A percentile compares a stretch with the other conserved stretches of the same genome.
Conservation (phyloP, 2,329 filamentous ascomycete species). For the Huntiella savannae region DNA sequence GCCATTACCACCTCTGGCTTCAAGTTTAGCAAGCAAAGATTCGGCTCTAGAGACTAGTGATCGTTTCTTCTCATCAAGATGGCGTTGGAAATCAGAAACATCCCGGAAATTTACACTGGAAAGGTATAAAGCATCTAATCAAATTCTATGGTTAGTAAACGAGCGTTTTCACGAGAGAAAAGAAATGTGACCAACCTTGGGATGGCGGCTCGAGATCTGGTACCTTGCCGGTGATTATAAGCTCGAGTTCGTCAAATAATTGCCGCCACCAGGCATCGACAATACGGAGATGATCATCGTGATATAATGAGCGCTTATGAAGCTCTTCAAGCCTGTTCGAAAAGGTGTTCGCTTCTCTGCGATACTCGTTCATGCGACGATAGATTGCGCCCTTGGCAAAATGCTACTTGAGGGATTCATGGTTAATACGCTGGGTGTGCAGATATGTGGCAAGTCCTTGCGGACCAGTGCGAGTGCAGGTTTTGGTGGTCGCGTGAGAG, state of each 20-base stretch:
- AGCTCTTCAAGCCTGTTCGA: slow-evolving; percentile 68
- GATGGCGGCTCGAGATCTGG: slow-evolving; percentile 9
- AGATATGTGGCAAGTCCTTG: no score
- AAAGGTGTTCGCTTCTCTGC: slow-evolving; percentile 66
- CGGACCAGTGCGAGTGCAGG: no score
- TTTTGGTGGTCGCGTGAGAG: not conserved
- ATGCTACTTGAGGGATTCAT: slow-evolving; percentile 32
- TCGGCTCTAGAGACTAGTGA: slow-evolving; percentile 59
- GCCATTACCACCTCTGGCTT: slow-evolving; percentile 31
- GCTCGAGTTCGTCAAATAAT: slow-evolving; percentile 8
- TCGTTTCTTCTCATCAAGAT: slow-evolving; percentile 57
- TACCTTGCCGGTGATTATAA: slow-evolving; percentile 3
- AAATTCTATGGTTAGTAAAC: not conserved
- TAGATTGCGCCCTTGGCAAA: slow-evolving; percentile 93
- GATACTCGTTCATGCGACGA: slow-evolving; percentile 96
- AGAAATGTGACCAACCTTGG: slow-evolving; percentile 6
- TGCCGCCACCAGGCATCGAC: slow-evolving; percentile 91
- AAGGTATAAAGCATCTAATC: slow-evolving; percentile 33
- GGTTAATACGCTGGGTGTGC: not conserved
- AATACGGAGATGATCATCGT: slow-evolving; percentile 81
- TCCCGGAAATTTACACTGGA: slow-evolving; percentile 44
- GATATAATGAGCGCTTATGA: slow-evolving; percentile 56
- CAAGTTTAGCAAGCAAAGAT: slow-evolving; percentile 41
- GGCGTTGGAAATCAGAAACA: slow-evolving; percentile 55
- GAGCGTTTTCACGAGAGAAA: not conserved